Evolutionary conservation across 495 filamentous ascomycete genomes (phyloP).

Genomic region (Astrothelium macrocarpum): DNA sequence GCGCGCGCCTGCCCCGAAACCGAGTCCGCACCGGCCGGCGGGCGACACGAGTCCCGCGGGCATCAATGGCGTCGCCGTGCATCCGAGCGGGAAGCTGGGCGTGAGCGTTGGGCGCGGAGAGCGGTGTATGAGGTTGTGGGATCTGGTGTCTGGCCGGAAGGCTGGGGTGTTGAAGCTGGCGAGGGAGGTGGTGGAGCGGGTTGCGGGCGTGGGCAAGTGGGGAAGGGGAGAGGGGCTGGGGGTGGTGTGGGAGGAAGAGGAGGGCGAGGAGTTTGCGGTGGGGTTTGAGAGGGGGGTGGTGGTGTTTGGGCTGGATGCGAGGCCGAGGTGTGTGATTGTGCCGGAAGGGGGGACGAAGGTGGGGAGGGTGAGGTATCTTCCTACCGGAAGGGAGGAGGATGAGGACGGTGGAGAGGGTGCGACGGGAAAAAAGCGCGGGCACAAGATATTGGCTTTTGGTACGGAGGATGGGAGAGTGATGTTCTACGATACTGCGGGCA

Average conservation of each 20-base stretch:
- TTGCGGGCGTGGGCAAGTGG: slow-evolving; percentile 65
- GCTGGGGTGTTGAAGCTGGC: slow-evolving; percentile 82
- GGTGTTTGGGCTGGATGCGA: slow-evolving; percentile 80
- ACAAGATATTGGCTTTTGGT: slow-evolving; percentile 60
- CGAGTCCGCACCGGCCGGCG: slow-evolving; percentile 43
- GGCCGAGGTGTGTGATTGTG: slow-evolving; percentile 60
- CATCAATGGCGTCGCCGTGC: slow-evolving; percentile 89
- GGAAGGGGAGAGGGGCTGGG: slow-evolving; percentile 72
- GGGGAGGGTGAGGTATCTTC: slow-evolving; percentile 67
- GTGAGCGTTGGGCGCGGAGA: slow-evolving; percentile 83
- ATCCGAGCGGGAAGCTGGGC: slow-evolving; percentile 94
- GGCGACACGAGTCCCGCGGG: slow-evolving; percentile 80
- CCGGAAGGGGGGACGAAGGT: slow-evolving; percentile 66
- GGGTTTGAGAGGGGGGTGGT: slow-evolving; percentile 78
- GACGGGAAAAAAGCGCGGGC: slow-evolving; percentile 17
- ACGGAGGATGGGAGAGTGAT: slow-evolving; percentile 86
- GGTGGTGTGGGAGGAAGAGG: slow-evolving; percentile 72
- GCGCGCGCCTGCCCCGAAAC: slow-evolving; percentile 79
- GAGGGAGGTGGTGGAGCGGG: slow-evolving; percentile 52
- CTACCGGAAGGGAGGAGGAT: background rate
- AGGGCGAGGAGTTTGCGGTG: slow-evolving; percentile 74
- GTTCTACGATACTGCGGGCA: slow-evolving; percentile 60
- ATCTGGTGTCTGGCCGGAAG: slow-evolving; percentile 91
- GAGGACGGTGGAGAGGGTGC: background rate
- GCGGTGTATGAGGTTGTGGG: slow-evolving; percentile 88